These are phyloP conservation scores for Vachellia collinsii DNA, from an alignment of 306 rosid species.

Conservation along the genomic window DNA sequence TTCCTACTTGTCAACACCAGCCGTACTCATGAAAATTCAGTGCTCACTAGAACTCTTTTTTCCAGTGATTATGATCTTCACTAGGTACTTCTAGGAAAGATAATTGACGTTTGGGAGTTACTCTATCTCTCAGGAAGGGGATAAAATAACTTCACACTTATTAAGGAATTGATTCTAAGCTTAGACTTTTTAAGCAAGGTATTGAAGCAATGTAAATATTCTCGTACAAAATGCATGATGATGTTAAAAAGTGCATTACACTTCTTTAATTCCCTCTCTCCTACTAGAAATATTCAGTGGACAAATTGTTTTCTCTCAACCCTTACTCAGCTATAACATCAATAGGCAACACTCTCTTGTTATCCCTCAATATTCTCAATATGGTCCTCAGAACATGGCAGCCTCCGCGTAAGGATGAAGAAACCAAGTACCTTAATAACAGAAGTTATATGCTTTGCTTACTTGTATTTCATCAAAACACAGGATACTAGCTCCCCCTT, in stretches of 20 bases:
- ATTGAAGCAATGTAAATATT: too few species aligned
- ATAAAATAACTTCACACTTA: neutral
- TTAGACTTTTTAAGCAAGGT: neutral
- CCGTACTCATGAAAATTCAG: neutral
- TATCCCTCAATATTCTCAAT: neutral
- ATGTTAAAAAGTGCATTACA: neutral
- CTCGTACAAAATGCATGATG: neutral
- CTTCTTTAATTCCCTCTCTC: neutral
- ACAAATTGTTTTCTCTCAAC: neutral
- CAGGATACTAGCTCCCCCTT: slow-evolving; percentile 85
- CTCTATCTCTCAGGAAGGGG: neutral
- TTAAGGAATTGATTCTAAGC: neutral
- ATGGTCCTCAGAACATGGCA: neutral
- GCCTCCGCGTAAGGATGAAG: neutral
- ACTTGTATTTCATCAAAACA: slow-evolving; percentile 99
- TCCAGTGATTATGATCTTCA: neutral
- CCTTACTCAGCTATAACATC: neutral
- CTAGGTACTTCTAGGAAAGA: neutral
- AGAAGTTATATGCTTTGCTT: slow-evolving; percentile 25
- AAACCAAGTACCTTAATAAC: slow-evolving; percentile 16
- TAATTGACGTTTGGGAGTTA: neutral
- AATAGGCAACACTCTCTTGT: neutral
- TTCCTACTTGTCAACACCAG: neutral
- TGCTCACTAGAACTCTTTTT: neutral
- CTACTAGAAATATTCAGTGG: neutral